Evolutionary conservation across 495 filamentous ascomycete species (phyloP), one percentile per base, ranked within the genome.

Genomic region (Neurospora tetraspora): DNA sequence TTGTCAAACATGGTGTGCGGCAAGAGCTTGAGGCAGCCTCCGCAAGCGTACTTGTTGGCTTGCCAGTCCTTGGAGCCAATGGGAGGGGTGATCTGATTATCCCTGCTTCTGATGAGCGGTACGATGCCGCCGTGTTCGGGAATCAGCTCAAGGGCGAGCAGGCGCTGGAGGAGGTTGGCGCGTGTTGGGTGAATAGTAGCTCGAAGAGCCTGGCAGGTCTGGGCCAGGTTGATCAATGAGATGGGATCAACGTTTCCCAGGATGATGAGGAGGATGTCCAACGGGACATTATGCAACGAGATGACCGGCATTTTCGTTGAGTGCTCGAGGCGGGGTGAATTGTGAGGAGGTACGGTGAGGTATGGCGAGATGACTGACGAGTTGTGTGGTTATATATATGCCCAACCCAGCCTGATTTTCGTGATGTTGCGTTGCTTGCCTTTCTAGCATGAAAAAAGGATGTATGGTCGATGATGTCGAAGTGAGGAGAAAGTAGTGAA

Each of bases 141-240:
- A 11, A 70, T 40, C 7, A 78, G 74, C 61, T 79, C 78, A 9
- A 79, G 76, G 16, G 74, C 76, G 8, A 79, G 75, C 39, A 79
- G 73, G 0, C 76, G 74, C 11, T 73, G 71, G 20, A 70, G 14
- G n/a, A 75, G 74, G 40, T 78, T 71, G 27, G 71, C 42, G 18
- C 40, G 73, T 2, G n/a, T 43, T 1, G 76, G 31, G 4, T 4
- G 4, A 4, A 34, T 34, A 5, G 31, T 34, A 4, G 31, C 31
- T 34, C 31, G 31, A 5, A 68, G 70, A 43, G 12, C 1, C 9
- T 18, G n/a, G 5, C 71, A 77, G 16, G 73, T 70, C 23, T 76
- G 76, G 0, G 76, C 71, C 1, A 74, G 23, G 14, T 72, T 31
- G 40, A 77, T 74, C 16, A 77, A 40, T 11, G 76, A 70, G n/a